Percentiles rank a stretch among this genome's conserved stretches.
Evolutionary conservation across 2,329 filamentous ascomycete species (phyloP).

Genomic region (Claviceps capensis): DNA sequence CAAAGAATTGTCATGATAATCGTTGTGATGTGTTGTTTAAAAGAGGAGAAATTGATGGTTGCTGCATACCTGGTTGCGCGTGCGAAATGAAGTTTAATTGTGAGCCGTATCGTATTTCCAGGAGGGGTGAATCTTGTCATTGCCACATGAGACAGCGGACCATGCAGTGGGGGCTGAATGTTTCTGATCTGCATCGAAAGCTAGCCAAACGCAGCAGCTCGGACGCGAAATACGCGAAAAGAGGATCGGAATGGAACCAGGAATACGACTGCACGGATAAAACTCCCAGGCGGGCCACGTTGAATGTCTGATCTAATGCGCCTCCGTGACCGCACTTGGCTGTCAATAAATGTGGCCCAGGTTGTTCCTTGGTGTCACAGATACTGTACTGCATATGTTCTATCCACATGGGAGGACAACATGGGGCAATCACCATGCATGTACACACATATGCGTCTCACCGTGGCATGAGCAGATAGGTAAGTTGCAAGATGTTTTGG

Average conservation of each 20-base stretch:
- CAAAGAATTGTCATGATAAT: conserved; percentile 4
- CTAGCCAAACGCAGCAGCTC: background rate
- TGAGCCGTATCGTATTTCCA: too few species aligned
- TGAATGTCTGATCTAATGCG: background rate
- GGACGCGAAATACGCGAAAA: background rate
- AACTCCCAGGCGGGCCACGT: background rate
- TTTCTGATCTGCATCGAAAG: background rate
- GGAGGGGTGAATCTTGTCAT: background rate
- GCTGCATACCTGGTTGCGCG: too few species aligned
- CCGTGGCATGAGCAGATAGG: background rate
- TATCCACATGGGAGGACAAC: background rate
- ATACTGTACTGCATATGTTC: too few species aligned
- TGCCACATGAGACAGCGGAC: background rate
- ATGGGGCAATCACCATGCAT: background rate
- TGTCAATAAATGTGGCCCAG: background rate
- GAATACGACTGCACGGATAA: background rate
- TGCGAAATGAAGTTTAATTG: too few species aligned
- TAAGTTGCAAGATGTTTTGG: background rate
- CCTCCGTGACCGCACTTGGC: background rate
- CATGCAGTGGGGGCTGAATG: background rate
- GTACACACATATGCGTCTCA: background rate
- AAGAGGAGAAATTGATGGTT: too few species aligned
- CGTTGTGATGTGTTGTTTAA: background rate
- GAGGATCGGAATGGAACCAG: background rate
- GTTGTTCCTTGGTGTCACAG: background rate